phyloP scores from a whole-genome alignment of 2,329 filamentous ascomycete genomes.

The Emydomyces testavorans region DNA sequence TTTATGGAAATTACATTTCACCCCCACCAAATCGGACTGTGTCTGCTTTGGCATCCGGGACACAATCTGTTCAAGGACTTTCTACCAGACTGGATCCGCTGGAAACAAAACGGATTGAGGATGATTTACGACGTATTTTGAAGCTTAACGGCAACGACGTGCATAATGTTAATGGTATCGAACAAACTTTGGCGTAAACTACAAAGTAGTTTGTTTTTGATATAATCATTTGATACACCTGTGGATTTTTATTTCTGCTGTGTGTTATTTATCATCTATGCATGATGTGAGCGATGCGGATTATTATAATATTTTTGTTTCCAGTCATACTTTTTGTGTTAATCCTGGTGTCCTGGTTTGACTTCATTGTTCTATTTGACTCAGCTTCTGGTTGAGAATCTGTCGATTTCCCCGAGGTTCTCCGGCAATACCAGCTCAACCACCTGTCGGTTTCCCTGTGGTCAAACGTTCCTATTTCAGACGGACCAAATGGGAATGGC shows the following conservation, averaged over 20 bases:
- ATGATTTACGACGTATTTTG: constrained; percentile 38
- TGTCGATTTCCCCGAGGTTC: neutral
- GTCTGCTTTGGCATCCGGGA: constrained; percentile 16
- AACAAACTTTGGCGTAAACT: constrained; percentile 26
- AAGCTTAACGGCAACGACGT: constrained; percentile 31
- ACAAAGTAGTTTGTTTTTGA: neutral
- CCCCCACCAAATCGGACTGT: constrained; percentile 11
- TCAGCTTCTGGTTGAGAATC: constrained; percentile 1
- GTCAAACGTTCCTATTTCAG: neutral
- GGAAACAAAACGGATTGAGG: constrained; percentile 38
- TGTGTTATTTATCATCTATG: constrained; percentile 3
- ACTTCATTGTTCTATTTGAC: neutral
- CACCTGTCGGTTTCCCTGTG: neutral
- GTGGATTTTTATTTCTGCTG: neutral
- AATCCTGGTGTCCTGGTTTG: neutral
- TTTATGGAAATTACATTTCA: constrained; percentile 11
- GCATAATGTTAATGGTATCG: constrained; percentile 24
- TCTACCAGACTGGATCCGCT: constrained; percentile 20
- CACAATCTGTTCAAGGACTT: constrained; percentile 19
- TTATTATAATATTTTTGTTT: constrained; percentile 1
- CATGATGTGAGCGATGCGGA: neutral
- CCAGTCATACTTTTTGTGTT: neutral
- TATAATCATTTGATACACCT: constrained; percentile 6
- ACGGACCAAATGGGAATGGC: neutral
- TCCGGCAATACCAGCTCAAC: neutral